A percentile compares a stretch with the other conserved stretches of the same genome.
Conservation (phyloP, 306 rosid genomes). For the Cucurbita pepo region DNA sequence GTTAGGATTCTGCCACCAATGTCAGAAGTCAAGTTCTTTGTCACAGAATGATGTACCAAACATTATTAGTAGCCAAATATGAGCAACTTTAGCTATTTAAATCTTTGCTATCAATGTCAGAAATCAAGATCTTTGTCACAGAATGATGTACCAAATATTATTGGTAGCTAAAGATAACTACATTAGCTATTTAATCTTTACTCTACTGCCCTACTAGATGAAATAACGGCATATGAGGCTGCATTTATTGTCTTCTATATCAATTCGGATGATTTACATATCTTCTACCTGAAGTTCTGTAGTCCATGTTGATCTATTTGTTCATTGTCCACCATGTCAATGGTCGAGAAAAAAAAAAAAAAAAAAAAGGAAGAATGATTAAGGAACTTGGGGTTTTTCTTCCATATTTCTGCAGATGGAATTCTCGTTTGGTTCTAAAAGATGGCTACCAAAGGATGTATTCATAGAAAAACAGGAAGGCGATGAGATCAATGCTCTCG, state of each 20-base stretch:
- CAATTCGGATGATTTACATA: background rate
- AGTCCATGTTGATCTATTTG: background rate
- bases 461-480: slow-evolving; percentile 31
- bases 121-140: background rate
- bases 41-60: background rate
- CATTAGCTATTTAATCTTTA: background rate
- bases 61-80: background rate
- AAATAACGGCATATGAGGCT: background rate
- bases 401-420: slow-evolving; percentile 60
- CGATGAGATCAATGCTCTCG: slow-evolving; percentile 40
- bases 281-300: background rate
- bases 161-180: background rate
- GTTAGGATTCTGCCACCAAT: background rate
- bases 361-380: too few species aligned
- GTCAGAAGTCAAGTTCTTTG: background rate
- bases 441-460: slow-evolving; percentile 57
- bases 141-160: background rate
- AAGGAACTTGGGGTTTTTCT: background rate
- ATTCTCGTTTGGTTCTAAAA: slow-evolving; percentile 71
- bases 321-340: background rate
- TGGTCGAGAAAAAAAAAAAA: background rate
- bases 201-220: background rate
- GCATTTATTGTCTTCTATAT: background rate
- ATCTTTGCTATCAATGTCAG: background rate
- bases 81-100: background rate